These are phyloP conservation scores for Aspergillus vadensis DNA, from an alignment of 2,329 filamentous ascomycete genomes.

Conservation along the genomic window DNA sequence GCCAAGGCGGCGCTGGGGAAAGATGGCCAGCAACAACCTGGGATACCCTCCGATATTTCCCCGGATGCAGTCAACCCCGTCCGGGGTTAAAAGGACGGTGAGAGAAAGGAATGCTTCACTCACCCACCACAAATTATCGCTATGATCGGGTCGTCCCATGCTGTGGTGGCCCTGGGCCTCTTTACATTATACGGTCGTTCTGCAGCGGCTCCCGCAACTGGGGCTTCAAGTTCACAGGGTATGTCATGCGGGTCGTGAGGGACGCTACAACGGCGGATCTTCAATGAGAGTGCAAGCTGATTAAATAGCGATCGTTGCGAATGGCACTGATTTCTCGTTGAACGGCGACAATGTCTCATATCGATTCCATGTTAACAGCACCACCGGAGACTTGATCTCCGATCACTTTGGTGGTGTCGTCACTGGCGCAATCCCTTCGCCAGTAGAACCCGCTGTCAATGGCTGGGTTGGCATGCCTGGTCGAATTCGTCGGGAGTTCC, in stretches of 20 bases:
- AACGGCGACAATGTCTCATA: conserved; percentile 62
- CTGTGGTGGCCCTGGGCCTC: too few species aligned
- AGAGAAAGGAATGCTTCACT: too few species aligned
- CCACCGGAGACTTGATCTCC: conserved; percentile 58
- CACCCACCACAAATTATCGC: too few species aligned
- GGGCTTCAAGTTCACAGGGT: too few species aligned
- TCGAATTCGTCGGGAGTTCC: conserved; percentile 62
- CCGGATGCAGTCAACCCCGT: conserved; percentile 33
- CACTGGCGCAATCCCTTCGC: conserved; percentile 54
- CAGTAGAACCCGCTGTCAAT: conserved; percentile 35
- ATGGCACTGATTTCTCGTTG: conserved; percentile 59
- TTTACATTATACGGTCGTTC: too few species aligned
- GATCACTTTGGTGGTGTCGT: conserved; percentile 64
- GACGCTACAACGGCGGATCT: too few species aligned
- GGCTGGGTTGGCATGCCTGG: conserved; percentile 59
- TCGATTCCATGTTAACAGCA: conserved; percentile 62
- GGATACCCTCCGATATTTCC: background rate
- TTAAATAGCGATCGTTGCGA: conserved; percentile 47
- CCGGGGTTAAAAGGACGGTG: too few species aligned
- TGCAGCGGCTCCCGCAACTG: too few species aligned
- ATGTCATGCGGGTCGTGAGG: too few species aligned
- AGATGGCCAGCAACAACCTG: background rate
- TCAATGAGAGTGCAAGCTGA: too few species aligned
- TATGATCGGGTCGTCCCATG: too few species aligned
- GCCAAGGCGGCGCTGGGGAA: background rate